Evolutionary conservation across 495 filamentous ascomycete species (phyloP), one percentile per base, ranked within the genome.

Genomic region (Cercophora scortea): DNA sequence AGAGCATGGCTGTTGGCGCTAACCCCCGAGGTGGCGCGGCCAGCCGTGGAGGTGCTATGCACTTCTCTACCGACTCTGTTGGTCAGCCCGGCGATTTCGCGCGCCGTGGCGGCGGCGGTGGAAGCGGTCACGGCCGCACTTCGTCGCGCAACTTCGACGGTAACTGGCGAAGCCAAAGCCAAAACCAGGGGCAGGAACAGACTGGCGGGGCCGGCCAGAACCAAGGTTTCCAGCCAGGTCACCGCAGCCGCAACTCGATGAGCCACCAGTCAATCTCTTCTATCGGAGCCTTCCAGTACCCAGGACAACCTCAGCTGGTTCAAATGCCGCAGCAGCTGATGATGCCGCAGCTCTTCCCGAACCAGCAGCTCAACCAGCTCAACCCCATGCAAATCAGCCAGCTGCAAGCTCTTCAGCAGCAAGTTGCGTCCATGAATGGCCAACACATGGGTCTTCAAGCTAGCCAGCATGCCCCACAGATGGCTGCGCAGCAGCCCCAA

Each of bases 161-260:
- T 56, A 97, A 98, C 69, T 98, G 93, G 93, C 85, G 93, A 59
- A 92, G 93, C 65, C 93, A 88, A 55, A 84, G 82, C 63, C 86
- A 86, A 60, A 76, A 71, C 51, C 79, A 81, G 52, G 70, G 65
- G 40, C 79, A 82, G 56, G 72, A 71, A 18, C 77, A 77, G 61
- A 69, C 72, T 49, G 62, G 69, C 13, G 82, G 83, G 64, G 33
- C 45, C 32, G 83, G 80, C 47, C 84, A 85, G 61, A 84, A 86
- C 58, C 86, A 83, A 50, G 84, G 84, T 35, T 98, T 96, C 74
- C 93, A 96, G 69, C 91, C 92, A 16, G 88, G 90, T 34, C 93
- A 98, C 69, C 90, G 94, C 52, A 70, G 82, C 32, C 86, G 92
- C 48, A 82, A 75, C 42, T 97, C 94, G 0, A 79, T 97, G 65